phyloP scores from a whole-genome alignment of 208 protist species.

The Trypanosoma cruzi region DNA sequence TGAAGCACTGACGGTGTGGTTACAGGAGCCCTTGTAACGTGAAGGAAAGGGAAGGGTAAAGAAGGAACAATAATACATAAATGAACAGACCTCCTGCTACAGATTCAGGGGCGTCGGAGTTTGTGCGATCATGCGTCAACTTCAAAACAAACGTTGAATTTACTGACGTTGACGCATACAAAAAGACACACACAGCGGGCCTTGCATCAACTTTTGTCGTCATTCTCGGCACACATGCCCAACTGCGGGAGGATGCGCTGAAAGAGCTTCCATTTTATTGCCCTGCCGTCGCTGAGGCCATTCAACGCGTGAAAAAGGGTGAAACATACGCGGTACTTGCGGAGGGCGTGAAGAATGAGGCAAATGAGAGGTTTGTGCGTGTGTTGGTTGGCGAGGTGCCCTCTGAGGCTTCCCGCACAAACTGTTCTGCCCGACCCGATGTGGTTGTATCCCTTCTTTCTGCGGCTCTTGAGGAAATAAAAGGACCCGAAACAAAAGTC shows the following conservation, averaged over 20 bases:
- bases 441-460: slow-evolving; percentile 39
- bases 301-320: slow-evolving; percentile 42
- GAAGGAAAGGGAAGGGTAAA: neutral
- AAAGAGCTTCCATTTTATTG: slow-evolving; percentile 50
- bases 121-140: slow-evolving; percentile 45
- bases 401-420: slow-evolving; percentile 52
- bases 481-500: slow-evolving; percentile 24
- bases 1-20: too few relatives aligned
- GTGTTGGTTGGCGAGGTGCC: slow-evolving; percentile 57
- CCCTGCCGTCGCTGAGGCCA: slow-evolving; percentile 55
- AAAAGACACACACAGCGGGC: neutral
- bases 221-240: slow-evolving; percentile 51
- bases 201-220: slow-evolving; percentile 37
- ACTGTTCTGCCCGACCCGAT: slow-evolving; percentile 73
- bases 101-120: slow-evolving; percentile 41
- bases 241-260: slow-evolving; percentile 46
- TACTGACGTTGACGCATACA: slow-evolving; percentile 41
- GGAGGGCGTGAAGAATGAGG: slow-evolving; percentile 24
- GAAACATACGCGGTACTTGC: slow-evolving; percentile 32
- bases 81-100: slow-evolving; percentile 32
- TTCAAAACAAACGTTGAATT: slow-evolving; percentile 65
- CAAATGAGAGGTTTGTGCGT: slow-evolving; percentile 26
- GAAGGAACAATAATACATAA: neutral
- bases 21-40: neutral
- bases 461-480: slow-evolving; percentile 23